Conservation (phyloP, 805 yeast species). For the Candida ortonii region DNA sequence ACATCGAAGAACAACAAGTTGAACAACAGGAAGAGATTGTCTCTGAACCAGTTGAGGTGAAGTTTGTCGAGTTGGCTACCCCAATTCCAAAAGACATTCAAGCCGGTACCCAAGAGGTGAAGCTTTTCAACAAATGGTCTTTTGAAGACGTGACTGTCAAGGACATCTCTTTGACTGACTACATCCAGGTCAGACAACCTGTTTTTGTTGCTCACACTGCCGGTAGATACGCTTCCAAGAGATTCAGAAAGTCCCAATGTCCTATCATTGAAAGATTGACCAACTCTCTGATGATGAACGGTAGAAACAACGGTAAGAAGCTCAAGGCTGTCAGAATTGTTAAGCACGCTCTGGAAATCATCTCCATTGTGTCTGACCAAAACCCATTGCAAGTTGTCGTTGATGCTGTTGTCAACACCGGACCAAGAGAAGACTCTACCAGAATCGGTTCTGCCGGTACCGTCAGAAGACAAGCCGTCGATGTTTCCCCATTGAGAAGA, state of each 20-base stretch:
- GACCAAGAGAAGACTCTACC: slow-evolving; percentile 99
- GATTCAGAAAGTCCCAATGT: slow-evolving; percentile 99
- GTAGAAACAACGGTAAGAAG: slow-evolving; percentile 99
- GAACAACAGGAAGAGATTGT: slow-evolving; percentile 51
- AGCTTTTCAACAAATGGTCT: slow-evolving; percentile 99
- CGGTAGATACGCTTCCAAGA: slow-evolving; percentile 98
- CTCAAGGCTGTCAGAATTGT: slow-evolving; percentile 99
- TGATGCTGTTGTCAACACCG: slow-evolving; percentile 99
- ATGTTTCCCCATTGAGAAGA: slow-evolving; percentile 99
- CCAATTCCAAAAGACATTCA: slow-evolving; percentile 95
- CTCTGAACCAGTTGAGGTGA: slow-evolving; percentile 79
- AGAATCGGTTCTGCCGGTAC: slow-evolving; percentile 99
- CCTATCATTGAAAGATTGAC: slow-evolving; percentile 99
- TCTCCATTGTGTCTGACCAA: slow-evolving; percentile 94
- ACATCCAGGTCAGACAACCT: slow-evolving; percentile 97
- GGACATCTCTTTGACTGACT: slow-evolving; percentile 97
- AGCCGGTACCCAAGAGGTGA: slow-evolving; percentile 93
- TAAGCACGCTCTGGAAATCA: slow-evolving; percentile 98
- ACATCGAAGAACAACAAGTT: slow-evolving; percentile 70
- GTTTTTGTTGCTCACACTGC: slow-evolving; percentile 98
- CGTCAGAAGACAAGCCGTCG: slow-evolving; percentile 99
- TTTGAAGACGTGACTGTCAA: slow-evolving; percentile 96
- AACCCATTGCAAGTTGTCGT: slow-evolving; percentile 99
- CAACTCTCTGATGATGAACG: slow-evolving; percentile 99
- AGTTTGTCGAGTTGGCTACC: slow-evolving; percentile 85